Base-by-base conservation (phyloP, 208 protist genomes). In the Phytomonas francai region DNA sequence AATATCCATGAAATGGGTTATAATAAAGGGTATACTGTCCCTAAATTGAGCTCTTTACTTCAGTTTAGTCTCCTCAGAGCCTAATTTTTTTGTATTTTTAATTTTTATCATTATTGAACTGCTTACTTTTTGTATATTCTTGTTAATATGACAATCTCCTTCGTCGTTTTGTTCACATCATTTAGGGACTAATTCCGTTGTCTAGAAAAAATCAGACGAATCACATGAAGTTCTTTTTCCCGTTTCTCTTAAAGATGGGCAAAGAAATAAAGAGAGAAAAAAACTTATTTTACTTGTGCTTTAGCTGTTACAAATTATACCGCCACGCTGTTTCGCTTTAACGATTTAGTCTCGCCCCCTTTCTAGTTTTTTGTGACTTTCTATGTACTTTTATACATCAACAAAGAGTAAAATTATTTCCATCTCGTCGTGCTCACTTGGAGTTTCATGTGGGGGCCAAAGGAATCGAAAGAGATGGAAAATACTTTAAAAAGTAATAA, bases 211-310 rank as follows among this genome's bases (percentile, higher is more conserved):
- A 54, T 60, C 62, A 30, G 30, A 30, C 45, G 28, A 30, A 1
- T 58, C 57, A 3, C 62, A 51, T 28, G 3, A 28, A 68, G n/a
- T 25, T 56, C 28, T 11, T 27, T 58, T 28, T 7, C 34, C 14
- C 8, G 1, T 16, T 63, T 63, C 62, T 67, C 56, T 67, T 33
- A n/a, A 34, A 69, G 1, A 69, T 62, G n/a, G 62, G 68, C 39
- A 59, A 58, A 68, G 39, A 9, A n/a, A 57, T 19, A 63, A 63
- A 63, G 29, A 63, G 29, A 63, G 29, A 57, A 57, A 63, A 63
- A 63, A 63, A 63, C 32, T 16, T 63, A 36, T 57, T 57, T 27
- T 57, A 57, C n/a, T 25, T 27, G 49, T 25, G 49, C 22, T 57
- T 57, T 57, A 25, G 8, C 39, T 68, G 6, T 68, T 39, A 39